These are phyloP conservation scores for Boletus tomentosulus DNA, from an alignment of 768 basidiomycete species.

Conservation along the genomic window DNA sequence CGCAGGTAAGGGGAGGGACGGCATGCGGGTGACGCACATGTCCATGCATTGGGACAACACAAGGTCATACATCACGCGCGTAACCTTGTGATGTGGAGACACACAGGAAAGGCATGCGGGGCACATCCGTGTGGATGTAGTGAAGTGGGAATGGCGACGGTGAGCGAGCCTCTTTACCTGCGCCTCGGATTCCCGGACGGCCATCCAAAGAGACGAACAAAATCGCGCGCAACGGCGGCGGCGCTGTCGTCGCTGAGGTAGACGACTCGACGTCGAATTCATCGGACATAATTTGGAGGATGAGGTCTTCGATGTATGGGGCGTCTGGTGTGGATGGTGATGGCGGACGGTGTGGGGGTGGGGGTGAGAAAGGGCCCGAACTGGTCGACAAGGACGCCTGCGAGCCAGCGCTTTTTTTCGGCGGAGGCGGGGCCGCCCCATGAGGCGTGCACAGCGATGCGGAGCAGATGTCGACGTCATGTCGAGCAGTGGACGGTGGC, in stretches of 20 bases:
- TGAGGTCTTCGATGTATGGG: conserved; percentile 74
- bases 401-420: conserved; percentile 83
- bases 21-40: no score
- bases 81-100: no score
- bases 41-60: no score
- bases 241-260: conserved; percentile 85
- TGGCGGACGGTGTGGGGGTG: conserved; percentile 2
- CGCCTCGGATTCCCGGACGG: conserved; percentile 60
- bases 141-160: no score
- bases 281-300: conserved; percentile 81
- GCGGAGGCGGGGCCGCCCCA: conserved; percentile 80
- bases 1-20: no score
- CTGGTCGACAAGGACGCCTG: conserved; percentile 73
- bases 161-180: conserved; percentile 55
- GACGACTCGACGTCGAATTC: conserved; percentile 84
- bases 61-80: no score
- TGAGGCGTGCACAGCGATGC: conserved; percentile 75
- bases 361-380: conserved; percentile 55
- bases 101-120: no score
- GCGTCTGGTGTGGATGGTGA: conserved; percentile 45
- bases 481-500: no score
- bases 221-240: conserved; percentile 65
- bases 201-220: conserved; percentile 63
- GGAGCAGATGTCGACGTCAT: no score
- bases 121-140: no score